Evolutionary conservation across 2,329 filamentous ascomycete genomes (phyloP).

Genomic region (Dendrostoma leiphaemia): DNA sequence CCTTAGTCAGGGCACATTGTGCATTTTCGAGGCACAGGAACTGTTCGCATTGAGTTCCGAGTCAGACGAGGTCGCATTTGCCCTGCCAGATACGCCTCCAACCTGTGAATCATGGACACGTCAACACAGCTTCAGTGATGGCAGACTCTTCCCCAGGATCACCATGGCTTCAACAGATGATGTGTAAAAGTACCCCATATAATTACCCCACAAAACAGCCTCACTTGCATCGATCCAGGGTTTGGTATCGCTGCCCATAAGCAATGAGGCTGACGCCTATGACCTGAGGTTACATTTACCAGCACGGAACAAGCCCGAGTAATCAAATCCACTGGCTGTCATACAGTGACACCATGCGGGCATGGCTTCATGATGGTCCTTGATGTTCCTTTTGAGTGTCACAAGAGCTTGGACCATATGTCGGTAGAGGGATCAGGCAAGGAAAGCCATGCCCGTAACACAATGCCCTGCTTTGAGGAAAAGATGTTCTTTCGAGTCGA

Average conservation of each 20-base stretch:
- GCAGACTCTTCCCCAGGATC: neutral
- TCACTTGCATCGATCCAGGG: neutral
- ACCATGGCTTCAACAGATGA: conserved; percentile 5
- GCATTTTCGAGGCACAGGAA: neutral
- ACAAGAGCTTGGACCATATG: neutral
- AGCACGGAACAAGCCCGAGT: too few species aligned
- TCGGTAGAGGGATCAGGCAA: neutral
- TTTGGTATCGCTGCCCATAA: conserved; percentile 5
- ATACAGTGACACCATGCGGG: too few species aligned
- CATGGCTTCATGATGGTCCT: neutral
- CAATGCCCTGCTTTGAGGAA: neutral
- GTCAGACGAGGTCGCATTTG: neutral
- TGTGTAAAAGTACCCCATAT: neutral
- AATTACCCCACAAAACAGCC: conserved; percentile 10
- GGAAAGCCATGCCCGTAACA: neutral
- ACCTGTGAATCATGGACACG: neutral
- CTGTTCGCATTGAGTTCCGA: neutral
- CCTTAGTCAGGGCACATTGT: too few species aligned
- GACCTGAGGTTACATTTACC: neutral
- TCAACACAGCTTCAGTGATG: neutral
- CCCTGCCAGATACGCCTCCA: neutral
- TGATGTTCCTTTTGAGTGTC: neutral
- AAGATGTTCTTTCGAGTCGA: neutral
- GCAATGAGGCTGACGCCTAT: neutral
- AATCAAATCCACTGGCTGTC: too few species aligned